Conservation (phyloP, 164 flowering plant genomes). For the Warburgia ugandensis region DNA sequence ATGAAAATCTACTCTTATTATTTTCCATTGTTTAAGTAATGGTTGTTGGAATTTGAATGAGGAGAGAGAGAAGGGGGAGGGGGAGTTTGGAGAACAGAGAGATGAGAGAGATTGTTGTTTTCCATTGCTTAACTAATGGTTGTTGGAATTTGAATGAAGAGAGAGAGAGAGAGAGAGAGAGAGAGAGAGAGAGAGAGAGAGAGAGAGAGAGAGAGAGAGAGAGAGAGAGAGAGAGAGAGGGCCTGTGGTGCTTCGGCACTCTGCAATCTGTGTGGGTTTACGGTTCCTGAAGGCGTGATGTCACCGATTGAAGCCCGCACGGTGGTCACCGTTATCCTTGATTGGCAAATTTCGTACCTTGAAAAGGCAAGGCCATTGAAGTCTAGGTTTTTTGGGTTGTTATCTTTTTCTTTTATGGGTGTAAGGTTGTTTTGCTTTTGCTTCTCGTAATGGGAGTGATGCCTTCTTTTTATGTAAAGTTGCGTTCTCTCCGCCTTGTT, state of each 20-base stretch:
- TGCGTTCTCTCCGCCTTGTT: background rate
- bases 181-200: too few species aligned
- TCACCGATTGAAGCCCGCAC: constrained; percentile 9
- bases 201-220: background rate
- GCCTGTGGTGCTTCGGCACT: background rate
- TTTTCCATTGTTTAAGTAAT: background rate
- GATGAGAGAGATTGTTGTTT: too few species aligned
- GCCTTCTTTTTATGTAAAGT: background rate
- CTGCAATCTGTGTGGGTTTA: constrained; percentile 7
- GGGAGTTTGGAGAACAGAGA: background rate
- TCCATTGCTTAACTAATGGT: background rate
- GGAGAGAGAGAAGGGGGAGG: constrained; percentile 5
- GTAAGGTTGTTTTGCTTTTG: background rate
- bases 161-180: too few species aligned
- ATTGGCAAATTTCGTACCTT: background rate
- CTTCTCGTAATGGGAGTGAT: background rate
- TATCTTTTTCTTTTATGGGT: background rate
- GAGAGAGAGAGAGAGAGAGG: background rate
- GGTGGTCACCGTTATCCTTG: background rate
- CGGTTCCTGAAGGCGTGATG: background rate
- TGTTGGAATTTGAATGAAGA: background rate
- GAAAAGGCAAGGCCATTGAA: background rate
- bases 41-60: background rate
- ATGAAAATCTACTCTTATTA: background rate
- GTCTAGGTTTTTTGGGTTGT: background rate